Evolutionary conservation across 768 basidiomycete species (phyloP), one percentile per base, ranked within the genome.

Genomic region (Tephrocybe sp.): DNA sequence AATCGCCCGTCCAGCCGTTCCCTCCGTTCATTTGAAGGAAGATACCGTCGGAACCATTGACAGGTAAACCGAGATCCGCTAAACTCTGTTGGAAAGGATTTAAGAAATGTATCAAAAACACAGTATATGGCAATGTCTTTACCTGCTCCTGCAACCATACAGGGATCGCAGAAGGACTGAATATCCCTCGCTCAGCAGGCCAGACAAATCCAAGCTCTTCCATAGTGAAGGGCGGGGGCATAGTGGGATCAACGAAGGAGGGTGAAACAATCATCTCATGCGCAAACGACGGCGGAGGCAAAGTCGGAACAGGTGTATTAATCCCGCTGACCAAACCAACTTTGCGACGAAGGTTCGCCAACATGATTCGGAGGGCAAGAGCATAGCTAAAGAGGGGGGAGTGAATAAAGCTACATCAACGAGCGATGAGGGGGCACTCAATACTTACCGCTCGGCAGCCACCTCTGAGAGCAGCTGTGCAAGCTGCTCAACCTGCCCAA

Each of bases 91-190:
- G 52, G 39, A 51, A 31, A 41, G 34, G 17, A 34, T 4, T 49
- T 40, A 45, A 23, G 42, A 14, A 31, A 14, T n/a, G 19, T 45
- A 45, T 19, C 33, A 3, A 17, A 16, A 53, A 48, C 5, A 42
- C 33, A 22, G 32, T 20, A 53, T 39, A 40, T 42, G 36, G 30
- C 11, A 43, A 23, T 22, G 14, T 39, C 73, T 84, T 53, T 44
- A 90, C 91, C 73, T 90, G 86, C 68, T 96, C 94, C 65, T 90
- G 92, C 51, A 97, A 70, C 94, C 94, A 97, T 3, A 84, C 61
- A n/a, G 94, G 94, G 49, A 97, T 87, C 40, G 85, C 81, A 36
- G 82, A 80, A 9, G 90, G 87, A 62, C 82, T 90, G 65, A 95
- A 84, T 45, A 83, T 78, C 13, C 80, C 79, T 41, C 78, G 70